These are phyloP conservation scores for Epichloe typhina DNA, from an alignment of 2,329 filamentous ascomycete species.

Conservation along the genomic window DNA sequence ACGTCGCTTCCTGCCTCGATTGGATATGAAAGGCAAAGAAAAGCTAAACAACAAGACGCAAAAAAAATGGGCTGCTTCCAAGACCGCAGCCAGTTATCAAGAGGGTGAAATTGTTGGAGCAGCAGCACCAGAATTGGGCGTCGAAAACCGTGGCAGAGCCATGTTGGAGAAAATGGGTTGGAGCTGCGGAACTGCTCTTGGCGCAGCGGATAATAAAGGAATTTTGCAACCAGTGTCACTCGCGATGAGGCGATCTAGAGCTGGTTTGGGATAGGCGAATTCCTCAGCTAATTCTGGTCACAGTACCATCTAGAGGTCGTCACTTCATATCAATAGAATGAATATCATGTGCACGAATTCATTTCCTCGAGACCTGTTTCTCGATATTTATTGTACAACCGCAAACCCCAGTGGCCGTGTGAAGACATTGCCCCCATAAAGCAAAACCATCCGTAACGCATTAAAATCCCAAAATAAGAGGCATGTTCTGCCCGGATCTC, in stretches of 20 bases:
- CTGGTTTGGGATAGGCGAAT: slow-evolving; percentile 54
- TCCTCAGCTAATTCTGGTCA: neutral
- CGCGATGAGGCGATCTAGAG: slow-evolving; percentile 74
- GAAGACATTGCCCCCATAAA: slow-evolving; percentile 57
- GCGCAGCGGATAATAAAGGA: slow-evolving; percentile 71
- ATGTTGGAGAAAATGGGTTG: slow-evolving; percentile 98
- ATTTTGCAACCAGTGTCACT: slow-evolving; percentile 78
- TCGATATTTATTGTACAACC: slow-evolving; percentile 61
- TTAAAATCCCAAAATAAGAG: slow-evolving; percentile 43
- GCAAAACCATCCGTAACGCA: slow-evolving; percentile 62
- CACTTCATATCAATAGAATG: neutral
- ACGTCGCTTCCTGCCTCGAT: slow-evolving; percentile 42
- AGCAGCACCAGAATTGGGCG: slow-evolving; percentile 69
- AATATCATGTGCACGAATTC: slow-evolving; percentile 46
- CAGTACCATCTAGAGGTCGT: neutral
- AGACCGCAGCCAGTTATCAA: slow-evolving; percentile 37
- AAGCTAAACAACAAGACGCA: slow-evolving; percentile 21
- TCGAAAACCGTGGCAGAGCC: slow-evolving; percentile 68
- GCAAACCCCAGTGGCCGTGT: slow-evolving; percentile 55
- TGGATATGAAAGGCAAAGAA: slow-evolving; percentile 26
- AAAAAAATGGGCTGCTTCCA: slow-evolving; percentile 8
- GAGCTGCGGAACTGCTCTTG: slow-evolving; percentile 74
- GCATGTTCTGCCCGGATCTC: slow-evolving; percentile 28
- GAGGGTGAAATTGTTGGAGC: slow-evolving; percentile 85
- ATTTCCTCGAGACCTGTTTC: slow-evolving; percentile 49